A percentile compares a stretch with the other conserved stretches of the same genome.
Conservation (phyloP, 1,284 basidiomycete genomes). For the Tetrapyrgos nigripes region DNA sequence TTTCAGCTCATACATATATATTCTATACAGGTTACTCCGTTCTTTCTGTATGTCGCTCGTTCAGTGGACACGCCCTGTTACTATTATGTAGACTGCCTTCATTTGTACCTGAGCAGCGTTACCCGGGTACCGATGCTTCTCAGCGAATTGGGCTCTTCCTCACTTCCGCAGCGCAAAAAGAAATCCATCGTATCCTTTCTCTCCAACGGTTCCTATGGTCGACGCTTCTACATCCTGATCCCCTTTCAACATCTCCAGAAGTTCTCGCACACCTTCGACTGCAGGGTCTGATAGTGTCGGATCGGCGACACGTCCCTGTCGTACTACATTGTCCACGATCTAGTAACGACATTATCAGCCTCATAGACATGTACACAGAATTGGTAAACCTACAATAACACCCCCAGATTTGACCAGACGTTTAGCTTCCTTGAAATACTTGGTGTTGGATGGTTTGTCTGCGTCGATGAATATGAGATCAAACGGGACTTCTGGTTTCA, state of each 20-base stretch:
- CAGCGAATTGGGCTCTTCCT: too few relatives aligned
- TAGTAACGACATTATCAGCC: slow-evolving; percentile 23
- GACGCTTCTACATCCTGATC: slow-evolving; percentile 66
- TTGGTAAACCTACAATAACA: slow-evolving; percentile 52
- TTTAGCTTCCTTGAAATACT: slow-evolving; percentile 62
- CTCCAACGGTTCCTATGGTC: slow-evolving; percentile 62
- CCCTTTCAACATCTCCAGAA: slow-evolving; percentile 54
- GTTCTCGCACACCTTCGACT: slow-evolving; percentile 51
- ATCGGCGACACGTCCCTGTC: slow-evolving; percentile 54
- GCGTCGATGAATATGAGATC: slow-evolving; percentile 71
- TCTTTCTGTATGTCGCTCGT: too few relatives aligned
- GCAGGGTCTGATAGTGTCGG: slow-evolving; percentile 40
- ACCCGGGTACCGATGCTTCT: too few relatives aligned
- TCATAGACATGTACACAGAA: not conserved
- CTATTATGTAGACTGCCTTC: too few relatives aligned
- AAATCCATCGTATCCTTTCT: slow-evolving; percentile 70
- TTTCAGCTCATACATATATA: too few relatives aligned
- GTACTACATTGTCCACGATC: slow-evolving; percentile 71
- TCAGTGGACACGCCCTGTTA: too few relatives aligned
- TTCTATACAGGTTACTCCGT: too few relatives aligned
- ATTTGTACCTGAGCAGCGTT: too few relatives aligned
- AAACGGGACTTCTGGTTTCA: slow-evolving; percentile 52
- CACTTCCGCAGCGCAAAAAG: slow-evolving; percentile 48
- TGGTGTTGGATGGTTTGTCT: slow-evolving; percentile 55
- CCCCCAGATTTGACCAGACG: slow-evolving; percentile 58